A percentile compares a stretch with the other conserved stretches of the same genome.
Evolutionary conservation across 177 flowering plant genomes (phyloP).

Genomic region (Tripterygium wilfordii): DNA sequence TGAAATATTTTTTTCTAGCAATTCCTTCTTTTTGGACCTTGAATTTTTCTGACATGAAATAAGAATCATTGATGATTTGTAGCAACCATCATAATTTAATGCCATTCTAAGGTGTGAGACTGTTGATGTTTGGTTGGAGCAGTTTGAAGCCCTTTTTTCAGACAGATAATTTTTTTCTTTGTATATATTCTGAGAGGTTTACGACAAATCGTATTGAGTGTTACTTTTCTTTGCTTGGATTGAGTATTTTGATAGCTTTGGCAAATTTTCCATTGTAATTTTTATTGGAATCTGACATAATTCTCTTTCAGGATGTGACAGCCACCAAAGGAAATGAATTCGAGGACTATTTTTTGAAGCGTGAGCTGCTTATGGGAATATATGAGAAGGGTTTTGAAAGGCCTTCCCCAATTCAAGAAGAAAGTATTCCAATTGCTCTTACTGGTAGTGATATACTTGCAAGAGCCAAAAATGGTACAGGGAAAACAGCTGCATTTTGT

Average conservation of each 20-base stretch:
- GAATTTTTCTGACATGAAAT: too few relatives aligned
- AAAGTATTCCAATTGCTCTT: conserved; percentile 95
- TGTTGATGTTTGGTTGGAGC: too few relatives aligned
- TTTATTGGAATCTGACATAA: background rate
- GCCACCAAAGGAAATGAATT: conserved; percentile 99
- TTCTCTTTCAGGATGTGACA: conserved; percentile 78
- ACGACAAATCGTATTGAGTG: too few relatives aligned
- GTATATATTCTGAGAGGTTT: too few relatives aligned
- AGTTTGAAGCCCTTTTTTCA: too few relatives aligned
- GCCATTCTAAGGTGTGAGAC: too few relatives aligned
- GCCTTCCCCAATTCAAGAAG: conserved; percentile 98
- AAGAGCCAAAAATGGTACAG: conserved; percentile 97
- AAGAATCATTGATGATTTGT: too few relatives aligned
- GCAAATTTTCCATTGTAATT: background rate
- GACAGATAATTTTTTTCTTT: too few relatives aligned
- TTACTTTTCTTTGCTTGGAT: too few relatives aligned
- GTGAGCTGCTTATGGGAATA: conserved; percentile 95
- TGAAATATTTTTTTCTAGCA: too few relatives aligned
- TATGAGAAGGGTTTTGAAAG: conserved; percentile 98
- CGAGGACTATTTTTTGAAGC: conserved; percentile 93
- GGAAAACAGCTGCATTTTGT: conserved; percentile 98
- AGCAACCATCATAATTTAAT: too few relatives aligned
- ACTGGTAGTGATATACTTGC: conserved; percentile 99
- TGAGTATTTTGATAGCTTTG: background rate
- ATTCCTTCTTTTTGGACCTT: too few relatives aligned